Base-by-base conservation (phyloP, 108 stramenopile genomes). In the Aurantiochytrium sp. region DNA sequence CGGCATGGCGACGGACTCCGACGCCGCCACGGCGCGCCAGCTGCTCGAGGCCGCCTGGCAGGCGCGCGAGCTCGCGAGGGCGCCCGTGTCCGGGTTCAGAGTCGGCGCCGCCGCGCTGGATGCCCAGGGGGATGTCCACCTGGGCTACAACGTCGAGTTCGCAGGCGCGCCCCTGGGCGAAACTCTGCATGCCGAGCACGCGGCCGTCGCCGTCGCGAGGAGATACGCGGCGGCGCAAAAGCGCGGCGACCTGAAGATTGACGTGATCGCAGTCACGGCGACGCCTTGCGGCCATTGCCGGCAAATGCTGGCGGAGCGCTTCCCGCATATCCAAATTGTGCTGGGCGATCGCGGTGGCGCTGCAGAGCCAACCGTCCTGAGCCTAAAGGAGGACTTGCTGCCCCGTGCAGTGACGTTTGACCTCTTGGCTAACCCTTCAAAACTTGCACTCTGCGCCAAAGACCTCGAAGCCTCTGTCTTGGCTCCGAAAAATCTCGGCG, bases 201-300 rank as follows among this genome's bases (percentile, higher is more conserved):
- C 51, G n/a, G 19, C 23, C 76, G 51, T 83, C 14, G 76, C 76
- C n/a, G 28, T 25, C 42, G 64, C 64, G 64, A 83, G n/a, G 35
- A 18, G 21, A 23, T 3, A 42, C 64, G 35, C 42, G 25, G 12
- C 25, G 35, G 42, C 64, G 43, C 12, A 21, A 83, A 83, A 83
- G 3, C 6, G 19, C 6, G 76, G 2, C 18, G 51, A 83, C 21
- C 10, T 35, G 8, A 10, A 47, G 49, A 14, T 83, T 18, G 6
- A 6, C 28, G 23, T 28, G 51, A 23, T 83, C 4, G 76, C 49
- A 6, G 76, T 83, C 25, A 83, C 76, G 8, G 76, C 76, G 3
- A 12, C 45, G 45, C 76, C 76, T 6, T 83, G 76, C 51, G 76
- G 76, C 49, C 76, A 83, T 45, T 83, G 76, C 51, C 76, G 76